These are phyloP conservation scores for Phanerochaete carnosa DNA, from an alignment of 768 basidiomycete genomes.

Conservation along the genomic window DNA sequence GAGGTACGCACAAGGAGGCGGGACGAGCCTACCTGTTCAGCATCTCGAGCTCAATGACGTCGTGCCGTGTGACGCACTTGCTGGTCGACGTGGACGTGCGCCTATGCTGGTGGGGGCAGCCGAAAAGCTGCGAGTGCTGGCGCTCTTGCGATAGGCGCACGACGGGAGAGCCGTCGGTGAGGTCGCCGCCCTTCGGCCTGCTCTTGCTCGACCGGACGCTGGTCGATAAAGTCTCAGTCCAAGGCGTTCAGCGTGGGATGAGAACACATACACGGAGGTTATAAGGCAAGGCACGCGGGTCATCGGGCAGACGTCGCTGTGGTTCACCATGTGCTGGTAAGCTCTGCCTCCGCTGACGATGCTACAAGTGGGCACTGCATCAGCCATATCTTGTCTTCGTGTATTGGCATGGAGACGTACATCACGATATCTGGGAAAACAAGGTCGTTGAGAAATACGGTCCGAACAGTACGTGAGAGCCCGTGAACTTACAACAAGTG, in stretches of 20 bases:
- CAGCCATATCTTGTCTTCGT: background rate
- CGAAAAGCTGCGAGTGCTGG: background rate
- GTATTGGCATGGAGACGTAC: conserved; percentile 1
- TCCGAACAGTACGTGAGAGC: background rate
- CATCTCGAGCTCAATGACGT: conserved; percentile 2
- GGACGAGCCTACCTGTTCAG: background rate
- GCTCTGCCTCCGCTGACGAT: background rate
- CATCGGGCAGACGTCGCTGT: background rate
- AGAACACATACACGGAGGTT: background rate
- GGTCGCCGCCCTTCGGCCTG: background rate
- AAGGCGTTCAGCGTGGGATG: background rate
- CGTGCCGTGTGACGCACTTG: background rate
- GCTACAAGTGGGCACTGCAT: background rate
- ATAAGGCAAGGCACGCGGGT: background rate
- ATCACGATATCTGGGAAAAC: conserved; percentile 3
- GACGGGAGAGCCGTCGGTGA: background rate
- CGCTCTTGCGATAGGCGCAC: background rate
- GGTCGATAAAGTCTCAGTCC: background rate
- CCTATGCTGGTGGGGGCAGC: background rate
- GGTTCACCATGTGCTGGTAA: background rate
- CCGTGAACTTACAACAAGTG: background rate
- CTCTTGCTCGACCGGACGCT: background rate
- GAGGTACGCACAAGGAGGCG: background rate
- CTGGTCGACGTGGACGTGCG: background rate
- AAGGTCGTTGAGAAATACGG: background rate